Base-by-base conservation (phyloP, 257 asterid genomes). In the Solanum lycopersicoides region DNA sequence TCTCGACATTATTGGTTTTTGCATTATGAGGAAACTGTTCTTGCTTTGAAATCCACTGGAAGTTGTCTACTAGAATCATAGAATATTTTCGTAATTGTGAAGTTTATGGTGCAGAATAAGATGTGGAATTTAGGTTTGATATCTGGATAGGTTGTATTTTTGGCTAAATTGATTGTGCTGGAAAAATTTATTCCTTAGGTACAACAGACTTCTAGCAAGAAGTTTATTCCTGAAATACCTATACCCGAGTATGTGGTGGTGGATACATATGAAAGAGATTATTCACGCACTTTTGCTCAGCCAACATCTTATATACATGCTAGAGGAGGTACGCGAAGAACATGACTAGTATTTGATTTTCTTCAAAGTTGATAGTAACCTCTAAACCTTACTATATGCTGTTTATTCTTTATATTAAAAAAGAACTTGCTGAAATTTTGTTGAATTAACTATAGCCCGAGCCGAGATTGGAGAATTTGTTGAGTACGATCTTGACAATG, bases 381-480 rank as follows among this genome's bases (percentile, higher is more conserved):
- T 39, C 86, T 88, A 89, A 39, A 21, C 77, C 77, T 34, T 32
- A 71, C 77, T 32, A 74, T 74, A 23, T 37, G 30, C 53, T 74
- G 82, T 37, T 37, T 74, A 21, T 74, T 39, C 53, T 37, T 21
- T 39, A 21, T 39, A 50, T 23, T 5, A 37, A 74, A 21, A 74
- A 74, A 21, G 14, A 72, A 37, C 32, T 74, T 39, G 12, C 82
- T 74, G 32, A 80, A 34, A 80, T 73, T 87, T 88, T 50, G 80
- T 69, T 85, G 76, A 76, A 76, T 89, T 79, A 53, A 89, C 88
- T 92, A 71, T 94, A 97, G 99, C 95, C 82, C 98, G 99, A 72
- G 96, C 99, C 87, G 99, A 96, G 91, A 92, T 97, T 84, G 99
- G 99, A 90, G 99, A 97, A 86, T 97, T 97, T 92, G 91, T 97